These are phyloP conservation scores for Talaromyces sp. DNA, from an alignment of 2,329 filamentous ascomycete species.

Conservation along the genomic window DNA sequence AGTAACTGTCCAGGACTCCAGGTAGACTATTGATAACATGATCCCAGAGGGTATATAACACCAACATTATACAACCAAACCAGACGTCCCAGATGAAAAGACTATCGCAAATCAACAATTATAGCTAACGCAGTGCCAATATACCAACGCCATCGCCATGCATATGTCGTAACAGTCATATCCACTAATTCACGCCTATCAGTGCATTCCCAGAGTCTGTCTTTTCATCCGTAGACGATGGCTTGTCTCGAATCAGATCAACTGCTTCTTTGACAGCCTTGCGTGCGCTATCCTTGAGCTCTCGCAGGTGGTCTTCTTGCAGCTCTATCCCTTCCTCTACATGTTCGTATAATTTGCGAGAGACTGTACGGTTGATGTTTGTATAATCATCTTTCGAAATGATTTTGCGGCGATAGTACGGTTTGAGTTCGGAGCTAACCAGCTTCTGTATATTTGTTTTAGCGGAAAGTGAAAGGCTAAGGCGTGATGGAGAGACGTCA, in stretches of 20 bases:
- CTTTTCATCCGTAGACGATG: not conserved
- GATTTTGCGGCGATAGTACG: slow-evolving; percentile 72
- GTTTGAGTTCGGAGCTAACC: slow-evolving; percentile 75
- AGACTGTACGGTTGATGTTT: slow-evolving; percentile 84
- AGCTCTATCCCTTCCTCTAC: slow-evolving; percentile 54
- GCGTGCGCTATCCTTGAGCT: slow-evolving; percentile 70
- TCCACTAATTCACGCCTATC: not conserved
- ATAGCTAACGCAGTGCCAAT: not conserved
- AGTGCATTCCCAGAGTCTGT: not conserved
- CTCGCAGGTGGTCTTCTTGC: slow-evolving; percentile 60
- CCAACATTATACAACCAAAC: not conserved
- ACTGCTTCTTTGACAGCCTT: slow-evolving; percentile 76
- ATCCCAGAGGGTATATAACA: not conserved
- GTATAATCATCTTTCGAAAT: slow-evolving; percentile 88
- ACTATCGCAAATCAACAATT: not conserved
- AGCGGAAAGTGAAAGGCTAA: slow-evolving; percentile 66
- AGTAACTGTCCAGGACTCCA: too few species aligned
- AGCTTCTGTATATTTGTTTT: slow-evolving; percentile 87
- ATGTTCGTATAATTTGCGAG: slow-evolving; percentile 75
- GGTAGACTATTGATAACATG: not conserved
- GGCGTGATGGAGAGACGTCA: slow-evolving; percentile 64
- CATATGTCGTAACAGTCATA: slow-evolving; percentile 6
- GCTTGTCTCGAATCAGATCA: slow-evolving; percentile 25
- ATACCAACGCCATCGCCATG: slow-evolving; percentile 7
- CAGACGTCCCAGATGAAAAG: not conserved